Conservation (phyloP, 352 stramenopile species). For the Pythium apleroticum region DNA sequence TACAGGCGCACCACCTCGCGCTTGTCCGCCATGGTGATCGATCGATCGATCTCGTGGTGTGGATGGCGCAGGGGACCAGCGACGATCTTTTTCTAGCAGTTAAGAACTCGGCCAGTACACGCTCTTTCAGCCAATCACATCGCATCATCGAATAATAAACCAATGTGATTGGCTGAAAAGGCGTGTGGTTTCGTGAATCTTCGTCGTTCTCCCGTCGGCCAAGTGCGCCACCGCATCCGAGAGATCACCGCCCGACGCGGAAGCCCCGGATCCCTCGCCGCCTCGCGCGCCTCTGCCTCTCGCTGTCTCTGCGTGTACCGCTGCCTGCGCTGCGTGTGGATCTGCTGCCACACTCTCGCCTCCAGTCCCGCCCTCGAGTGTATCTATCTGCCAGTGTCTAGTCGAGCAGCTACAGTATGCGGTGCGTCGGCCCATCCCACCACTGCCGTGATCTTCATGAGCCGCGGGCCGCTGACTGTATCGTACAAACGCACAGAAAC, state of each 20-base stretch:
- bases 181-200: slow-evolving; percentile 7
- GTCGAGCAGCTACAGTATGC: slow-evolving; percentile 17
- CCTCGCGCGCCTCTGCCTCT: background rate
- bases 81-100: background rate
- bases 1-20: slow-evolving; percentile 78
- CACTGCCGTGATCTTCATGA: background rate
- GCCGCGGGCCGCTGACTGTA: background rate
- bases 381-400: background rate
- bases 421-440: background rate
- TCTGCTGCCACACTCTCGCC: background rate
- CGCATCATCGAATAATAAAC: background rate
- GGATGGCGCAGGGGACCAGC: too few species aligned
- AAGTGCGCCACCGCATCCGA: slow-evolving; percentile 6
- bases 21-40: slow-evolving; percentile 34
- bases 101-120: slow-evolving; percentile 9
- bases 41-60: background rate
- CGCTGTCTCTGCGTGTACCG: background rate
- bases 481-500: slow-evolving; percentile 12
- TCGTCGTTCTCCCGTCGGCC: background rate
- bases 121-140: slow-evolving; percentile 14
- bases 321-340: background rate
- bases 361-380: background rate
- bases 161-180: slow-evolving; percentile 1
- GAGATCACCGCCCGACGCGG: slow-evolving; percentile 9
- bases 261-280: slow-evolving; percentile 3